A percentile compares a stretch with the other conserved stretches of the same genome.
Conservation (phyloP, 257 asterid genomes). For the Solanum neorickii region DNA sequence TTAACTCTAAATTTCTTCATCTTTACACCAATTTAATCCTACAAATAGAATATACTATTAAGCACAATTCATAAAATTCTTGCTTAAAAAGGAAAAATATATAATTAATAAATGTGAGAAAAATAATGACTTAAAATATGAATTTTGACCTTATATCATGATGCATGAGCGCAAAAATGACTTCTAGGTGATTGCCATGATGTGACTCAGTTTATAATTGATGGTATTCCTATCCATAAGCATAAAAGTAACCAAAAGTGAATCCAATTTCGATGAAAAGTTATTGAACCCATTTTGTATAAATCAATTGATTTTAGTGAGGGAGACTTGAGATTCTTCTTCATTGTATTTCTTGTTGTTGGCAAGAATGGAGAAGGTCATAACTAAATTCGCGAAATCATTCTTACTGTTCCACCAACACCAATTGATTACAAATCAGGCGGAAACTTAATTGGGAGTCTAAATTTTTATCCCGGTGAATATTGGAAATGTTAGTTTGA, state of each 20-base stretch:
- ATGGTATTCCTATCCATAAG: not conserved
- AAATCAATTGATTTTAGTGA: too few species aligned
- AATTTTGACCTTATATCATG: too few species aligned
- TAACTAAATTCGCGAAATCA: too few species aligned
- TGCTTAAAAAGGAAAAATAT: too few species aligned
- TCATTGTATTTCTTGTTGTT: too few species aligned
- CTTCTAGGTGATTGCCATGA: not conserved
- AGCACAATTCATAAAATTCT: too few species aligned
- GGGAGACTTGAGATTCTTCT: not conserved
- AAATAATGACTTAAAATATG: too few species aligned
- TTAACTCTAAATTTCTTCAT: too few species aligned
- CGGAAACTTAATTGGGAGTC: not conserved
- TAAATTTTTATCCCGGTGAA: not conserved
- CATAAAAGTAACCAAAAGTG: not conserved
- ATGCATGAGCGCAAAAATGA: not conserved
- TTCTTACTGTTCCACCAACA: not conserved
- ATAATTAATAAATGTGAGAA: too few species aligned
- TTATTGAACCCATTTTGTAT: not conserved
- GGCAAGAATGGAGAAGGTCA: not conserved
- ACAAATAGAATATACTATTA: too few species aligned
- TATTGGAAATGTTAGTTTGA: not conserved
- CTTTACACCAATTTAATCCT: too few species aligned
- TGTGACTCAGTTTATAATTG: too few species aligned
- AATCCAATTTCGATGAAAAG: not conserved
- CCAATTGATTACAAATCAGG: not conserved